These are phyloP conservation scores for Aspergillus pseudonomiae DNA, from an alignment of 2,329 filamentous ascomycete genomes.

Conservation along the genomic window DNA sequence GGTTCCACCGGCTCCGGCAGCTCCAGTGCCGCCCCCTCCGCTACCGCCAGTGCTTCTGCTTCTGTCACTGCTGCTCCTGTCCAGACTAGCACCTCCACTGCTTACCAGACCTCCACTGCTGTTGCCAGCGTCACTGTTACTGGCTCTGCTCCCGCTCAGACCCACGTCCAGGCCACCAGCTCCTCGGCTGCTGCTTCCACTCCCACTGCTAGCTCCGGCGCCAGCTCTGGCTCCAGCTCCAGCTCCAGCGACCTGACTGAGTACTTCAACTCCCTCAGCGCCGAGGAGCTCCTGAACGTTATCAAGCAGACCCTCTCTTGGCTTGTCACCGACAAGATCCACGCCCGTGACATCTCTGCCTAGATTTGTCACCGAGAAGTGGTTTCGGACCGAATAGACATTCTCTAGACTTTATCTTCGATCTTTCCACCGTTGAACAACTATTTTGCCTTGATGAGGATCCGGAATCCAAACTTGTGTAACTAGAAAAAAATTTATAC, in stretches of 20 bases:
- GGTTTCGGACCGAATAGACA: slow-evolving; percentile 16
- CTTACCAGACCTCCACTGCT: slow-evolving; percentile 26
- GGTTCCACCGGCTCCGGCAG: slow-evolving; percentile 20
- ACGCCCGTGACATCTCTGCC: slow-evolving; percentile 32
- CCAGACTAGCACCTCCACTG: slow-evolving; percentile 26
- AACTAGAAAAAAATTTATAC: slow-evolving; percentile 15
- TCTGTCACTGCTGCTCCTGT: slow-evolving; percentile 21
- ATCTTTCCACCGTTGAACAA: slow-evolving; percentile 12
- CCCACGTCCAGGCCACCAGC: slow-evolving; percentile 23
- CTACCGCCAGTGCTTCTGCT: slow-evolving; percentile 16
- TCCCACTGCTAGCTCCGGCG: slow-evolving; percentile 14
- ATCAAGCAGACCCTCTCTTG: slow-evolving; percentile 35
- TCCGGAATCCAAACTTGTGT: slow-evolving; percentile 24
- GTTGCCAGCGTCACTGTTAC: slow-evolving; percentile 27
- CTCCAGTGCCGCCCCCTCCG: slow-evolving; percentile 16
- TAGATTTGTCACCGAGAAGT: slow-evolving; percentile 20
- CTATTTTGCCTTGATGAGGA: slow-evolving; percentile 15
- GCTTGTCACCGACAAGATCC: slow-evolving; percentile 37
- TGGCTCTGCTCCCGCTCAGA: slow-evolving; percentile 26
- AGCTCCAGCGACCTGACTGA: slow-evolving; percentile 21
- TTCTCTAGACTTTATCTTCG: slow-evolving; percentile 11
- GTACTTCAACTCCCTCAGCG: slow-evolving; percentile 36
- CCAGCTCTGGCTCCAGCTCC: slow-evolving; percentile 14
- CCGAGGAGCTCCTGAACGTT: slow-evolving; percentile 33
- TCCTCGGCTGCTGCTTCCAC: slow-evolving; percentile 6